Conservation (phyloP, 148 eudicot genomes). For the Chenopodium suecicum region DNA sequence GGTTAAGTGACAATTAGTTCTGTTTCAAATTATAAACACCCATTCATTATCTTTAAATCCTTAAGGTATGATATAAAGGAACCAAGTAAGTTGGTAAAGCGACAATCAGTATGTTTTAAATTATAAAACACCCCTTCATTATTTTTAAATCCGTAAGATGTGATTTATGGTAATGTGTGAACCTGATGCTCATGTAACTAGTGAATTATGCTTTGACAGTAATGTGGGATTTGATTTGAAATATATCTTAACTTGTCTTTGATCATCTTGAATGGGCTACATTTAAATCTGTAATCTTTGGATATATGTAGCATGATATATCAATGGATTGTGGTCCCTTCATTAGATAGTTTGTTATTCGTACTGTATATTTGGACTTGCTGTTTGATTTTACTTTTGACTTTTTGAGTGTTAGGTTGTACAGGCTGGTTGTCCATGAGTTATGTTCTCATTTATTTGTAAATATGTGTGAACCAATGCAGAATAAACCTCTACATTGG, state of each 20-base stretch:
- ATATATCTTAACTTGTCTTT: not conserved
- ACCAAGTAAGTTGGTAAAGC: not conserved
- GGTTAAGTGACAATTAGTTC: not conserved
- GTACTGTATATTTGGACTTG: not conserved
- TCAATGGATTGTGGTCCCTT: not conserved
- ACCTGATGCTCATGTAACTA: not conserved
- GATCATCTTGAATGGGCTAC: not conserved
- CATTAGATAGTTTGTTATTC: not conserved
- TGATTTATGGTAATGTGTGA: not conserved
- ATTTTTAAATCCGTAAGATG: not conserved
- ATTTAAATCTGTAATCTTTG: not conserved
- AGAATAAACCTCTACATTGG: not conserved
- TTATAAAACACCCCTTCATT: not conserved
- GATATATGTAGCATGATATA: not conserved
- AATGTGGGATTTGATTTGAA: not conserved
- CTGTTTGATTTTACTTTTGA: not conserved
- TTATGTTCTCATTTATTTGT: not conserved
- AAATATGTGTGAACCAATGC: not conserved
- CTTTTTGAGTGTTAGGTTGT: not conserved
- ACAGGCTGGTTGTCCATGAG: not conserved
- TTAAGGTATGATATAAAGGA: not conserved
- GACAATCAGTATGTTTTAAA: not conserved
- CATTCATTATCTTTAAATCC: not conserved
- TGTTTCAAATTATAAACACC: not conserved
- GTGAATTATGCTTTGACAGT: not conserved